A percentile compares a stretch with the other conserved stretches of the same genome.
Evolutionary conservation across 352 stramenopile species (phyloP).

Genomic region (Chrysophaeum taylorii): DNA sequence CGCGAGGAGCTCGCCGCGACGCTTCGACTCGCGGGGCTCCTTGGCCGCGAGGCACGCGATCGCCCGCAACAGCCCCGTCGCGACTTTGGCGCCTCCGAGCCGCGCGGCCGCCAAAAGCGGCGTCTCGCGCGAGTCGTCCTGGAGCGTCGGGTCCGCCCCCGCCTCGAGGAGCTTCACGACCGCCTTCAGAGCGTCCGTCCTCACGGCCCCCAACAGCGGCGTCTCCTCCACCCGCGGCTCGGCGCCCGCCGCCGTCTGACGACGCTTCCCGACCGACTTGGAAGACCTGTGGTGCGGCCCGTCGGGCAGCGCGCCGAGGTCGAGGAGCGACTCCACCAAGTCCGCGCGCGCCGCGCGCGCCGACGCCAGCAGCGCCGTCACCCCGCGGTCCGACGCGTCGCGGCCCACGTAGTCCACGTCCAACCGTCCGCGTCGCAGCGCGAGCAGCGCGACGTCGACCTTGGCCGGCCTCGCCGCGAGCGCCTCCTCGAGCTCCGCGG

Average conservation of each 20-base stretch:
- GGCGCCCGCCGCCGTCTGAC: no score
- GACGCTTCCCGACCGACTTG: no score
- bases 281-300: not conserved
- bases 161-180: not conserved
- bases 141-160: not conserved
- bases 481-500: not conserved
- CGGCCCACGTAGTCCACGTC: not conserved
- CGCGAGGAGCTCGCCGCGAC: not conserved
- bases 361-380: constrained; percentile 6
- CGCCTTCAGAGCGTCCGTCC: not conserved
- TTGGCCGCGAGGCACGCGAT: not conserved
- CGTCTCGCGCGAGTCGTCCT: not conserved
- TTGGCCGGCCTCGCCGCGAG: not conserved
- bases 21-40: not conserved
- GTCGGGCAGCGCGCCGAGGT: not conserved
- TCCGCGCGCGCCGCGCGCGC: not conserved
- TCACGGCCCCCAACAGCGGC: not conserved
- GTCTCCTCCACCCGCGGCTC: not conserved
- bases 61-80: not conserved
- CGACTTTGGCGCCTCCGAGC: not conserved
- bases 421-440: not conserved
- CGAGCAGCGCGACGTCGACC: not conserved
- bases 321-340: not conserved
- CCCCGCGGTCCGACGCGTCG: not conserved
- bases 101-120: not conserved